Base-by-base conservation (phyloP, 2,329 filamentous ascomycete genomes). In the Alternaria sp. region DNA sequence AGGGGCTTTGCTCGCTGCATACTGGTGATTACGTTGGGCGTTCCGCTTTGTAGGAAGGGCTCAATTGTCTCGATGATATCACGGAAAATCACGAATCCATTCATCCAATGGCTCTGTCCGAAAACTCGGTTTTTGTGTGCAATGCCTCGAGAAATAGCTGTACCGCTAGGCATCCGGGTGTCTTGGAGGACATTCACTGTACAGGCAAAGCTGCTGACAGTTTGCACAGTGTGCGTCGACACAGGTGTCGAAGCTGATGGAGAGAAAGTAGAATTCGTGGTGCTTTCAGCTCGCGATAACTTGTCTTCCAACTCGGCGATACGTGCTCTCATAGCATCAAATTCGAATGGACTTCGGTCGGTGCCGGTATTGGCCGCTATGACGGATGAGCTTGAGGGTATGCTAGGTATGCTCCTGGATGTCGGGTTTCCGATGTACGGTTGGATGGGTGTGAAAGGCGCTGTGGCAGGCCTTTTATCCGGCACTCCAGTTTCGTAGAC, bases 71-170 rank as follows among this genome's bases (percentile, higher is more conserved):
- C 73, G 49, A 86, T 74, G 5, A 87, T 71, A 51, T 84, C 83
- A 15, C 73, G 72, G 49, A 84, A 75, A 47, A 86, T 65, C 0
- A 78, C 68, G 11, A 85, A 73, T 2, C 80, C 80, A 62, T 84
- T 86, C n/a, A 87, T 81, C 83, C 85, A 88, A 68, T 88, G 85
- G 28, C 85, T 87, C 68, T 84, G 84, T 1, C 87, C 87, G 68
- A 88, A 86, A 1, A 88, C 71, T 0, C 87, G 81, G 0, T 83
- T 84, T 69, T 89, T 90, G 64, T 87, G 85, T 19, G 82, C 80
- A 9, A 86, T 75, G n/a, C 81, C 81, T 8, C 82, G 82, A 2
- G 75, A 77, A 0, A 83, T 78, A 0, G 71, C 69, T 12, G 66
- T 47, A 23, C 80, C 71, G 9, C 79, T 77, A 4, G 74, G 69